A percentile compares a stretch with the other conserved stretches of the same genome.
Evolutionary conservation across 2,329 filamentous ascomycete species (phyloP).

Genomic region (Cyphellophora attinorum): DNA sequence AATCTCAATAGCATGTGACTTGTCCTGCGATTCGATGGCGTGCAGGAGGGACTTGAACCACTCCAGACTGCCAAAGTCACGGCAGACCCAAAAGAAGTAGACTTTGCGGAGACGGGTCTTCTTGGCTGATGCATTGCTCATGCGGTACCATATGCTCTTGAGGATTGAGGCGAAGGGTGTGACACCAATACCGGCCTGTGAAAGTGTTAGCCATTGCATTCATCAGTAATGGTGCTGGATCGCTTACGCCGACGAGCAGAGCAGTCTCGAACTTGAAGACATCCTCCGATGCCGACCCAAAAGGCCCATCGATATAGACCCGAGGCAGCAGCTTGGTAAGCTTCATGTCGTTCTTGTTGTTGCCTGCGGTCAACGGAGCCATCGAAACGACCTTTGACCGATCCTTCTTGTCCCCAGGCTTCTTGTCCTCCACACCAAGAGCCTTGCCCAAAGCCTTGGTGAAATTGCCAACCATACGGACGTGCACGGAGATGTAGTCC

Average conservation of each 20-base stretch:
- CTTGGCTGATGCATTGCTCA: constrained; percentile 56
- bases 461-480: constrained; percentile 75
- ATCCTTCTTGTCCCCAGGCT: constrained; percentile 29
- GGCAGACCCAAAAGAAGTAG: constrained; percentile 89
- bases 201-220: too few species aligned
- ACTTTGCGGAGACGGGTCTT: constrained; percentile 74
- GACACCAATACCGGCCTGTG: constrained; percentile 43
- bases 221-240: too few species aligned
- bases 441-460: constrained; percentile 60
- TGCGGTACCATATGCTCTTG: constrained; percentile 88
- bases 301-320: constrained; percentile 76
- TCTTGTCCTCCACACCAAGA: constrained; percentile 58
- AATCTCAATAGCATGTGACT: constrained; percentile 77
- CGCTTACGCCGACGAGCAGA: constrained; percentile 38
- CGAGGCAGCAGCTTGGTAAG: constrained; percentile 63
- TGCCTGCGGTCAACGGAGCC: constrained; percentile 35
- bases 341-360: constrained; percentile 45
- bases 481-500: constrained; percentile 80
- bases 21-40: constrained; percentile 78
- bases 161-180: constrained; percentile 44
- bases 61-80: constrained; percentile 79
- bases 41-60: constrained; percentile 79
- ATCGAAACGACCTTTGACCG: constrained; percentile 54
- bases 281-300: constrained; percentile 77
- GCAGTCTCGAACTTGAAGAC: constrained; percentile 57